phyloP scores from a whole-genome alignment of 2,329 filamentous ascomycete genomes.

The Penicillium verrucosum region DNA sequence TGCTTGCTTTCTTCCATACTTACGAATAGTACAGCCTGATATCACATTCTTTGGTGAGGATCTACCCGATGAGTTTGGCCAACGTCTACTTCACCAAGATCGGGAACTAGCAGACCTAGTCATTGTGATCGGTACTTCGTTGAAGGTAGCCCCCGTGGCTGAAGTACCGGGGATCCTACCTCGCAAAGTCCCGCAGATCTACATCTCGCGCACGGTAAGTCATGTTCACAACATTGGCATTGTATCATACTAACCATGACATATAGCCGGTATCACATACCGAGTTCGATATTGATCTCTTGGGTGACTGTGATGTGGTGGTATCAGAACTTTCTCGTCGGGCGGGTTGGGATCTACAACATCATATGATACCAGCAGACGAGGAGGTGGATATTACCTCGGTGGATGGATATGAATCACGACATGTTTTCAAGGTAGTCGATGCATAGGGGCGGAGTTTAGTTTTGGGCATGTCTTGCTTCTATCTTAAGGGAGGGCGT shows the following conservation, averaged over 20 bases:
- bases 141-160: conserved; percentile 93
- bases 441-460: conserved; percentile 40
- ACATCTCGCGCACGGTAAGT: conserved; percentile 72
- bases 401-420: conserved; percentile 48
- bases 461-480: conserved; percentile 28
- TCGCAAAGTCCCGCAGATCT: conserved; percentile 79
- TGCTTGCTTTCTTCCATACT: conserved; percentile 1
- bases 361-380: conserved; percentile 75
- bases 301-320: conserved; percentile 92
- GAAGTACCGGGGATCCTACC: conserved; percentile 83
- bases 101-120: conserved; percentile 78
- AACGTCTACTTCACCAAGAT: conserved; percentile 77
- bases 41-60: conserved; percentile 97
- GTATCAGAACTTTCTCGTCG: conserved; percentile 81
- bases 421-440: conserved; percentile 43
- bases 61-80: conserved; percentile 78
- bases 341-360: conserved; percentile 73
- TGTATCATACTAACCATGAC: conserved; percentile 8
- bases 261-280: conserved; percentile 72
- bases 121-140: conserved; percentile 90
- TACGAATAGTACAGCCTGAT: conserved; percentile 60
- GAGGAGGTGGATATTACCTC: conserved; percentile 59
- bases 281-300: conserved; percentile 91
- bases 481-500: conserved; percentile 29
- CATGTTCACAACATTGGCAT: not conserved